Percentiles rank a stretch among this genome's conserved stretches.
phyloP scores from a whole-genome alignment of 768 basidiomycete species.

The Artomyces pyxidatus region DNA sequence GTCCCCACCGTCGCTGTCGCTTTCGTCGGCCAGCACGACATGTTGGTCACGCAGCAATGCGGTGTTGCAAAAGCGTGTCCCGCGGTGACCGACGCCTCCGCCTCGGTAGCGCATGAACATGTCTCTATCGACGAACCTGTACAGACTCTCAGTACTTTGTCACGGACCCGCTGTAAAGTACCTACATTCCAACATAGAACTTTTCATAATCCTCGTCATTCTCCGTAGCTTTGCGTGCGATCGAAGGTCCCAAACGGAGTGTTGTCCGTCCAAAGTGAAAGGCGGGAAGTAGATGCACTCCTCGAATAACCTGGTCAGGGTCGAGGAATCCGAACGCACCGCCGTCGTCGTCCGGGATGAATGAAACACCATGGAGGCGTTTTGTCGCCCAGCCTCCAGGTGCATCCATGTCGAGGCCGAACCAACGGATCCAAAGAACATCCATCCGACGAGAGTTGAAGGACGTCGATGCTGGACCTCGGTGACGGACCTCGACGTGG shows the following conservation, averaged over 20 bases:
- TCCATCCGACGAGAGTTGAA: slow-evolving; percentile 11
- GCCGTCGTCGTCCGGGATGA: slow-evolving; percentile 5
- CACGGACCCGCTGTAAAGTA: background rate
- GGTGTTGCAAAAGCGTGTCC: slow-evolving; percentile 1
- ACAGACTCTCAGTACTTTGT: background rate
- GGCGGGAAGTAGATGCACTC: slow-evolving; percentile 23
- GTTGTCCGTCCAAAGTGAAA: slow-evolving; percentile 15
- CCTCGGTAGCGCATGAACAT: slow-evolving; percentile 20
- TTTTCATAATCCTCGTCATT: slow-evolving; percentile 15
- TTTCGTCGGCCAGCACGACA: background rate
- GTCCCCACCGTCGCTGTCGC: background rate
- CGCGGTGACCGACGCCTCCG: slow-evolving; percentile 19
- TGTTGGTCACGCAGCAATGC: slow-evolving; percentile 4
- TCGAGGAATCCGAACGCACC: slow-evolving; percentile 25
- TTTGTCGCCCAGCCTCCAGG: background rate
- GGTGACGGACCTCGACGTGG: slow-evolving; percentile 21
- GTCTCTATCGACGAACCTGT: slow-evolving; percentile 23
- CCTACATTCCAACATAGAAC: slow-evolving; percentile 20
- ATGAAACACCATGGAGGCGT: slow-evolving; percentile 3
- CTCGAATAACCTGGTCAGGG: slow-evolving; percentile 19
- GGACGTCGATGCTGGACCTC: slow-evolving; percentile 24
- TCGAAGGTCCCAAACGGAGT: background rate
- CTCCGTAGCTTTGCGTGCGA: background rate
- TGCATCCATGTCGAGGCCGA: background rate
- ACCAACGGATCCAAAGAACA: slow-evolving; percentile 1